Percentiles rank a stretch among this genome's conserved stretches.
Conservation (phyloP, 257 asterid genomes). For the Solanum dulcamara region DNA sequence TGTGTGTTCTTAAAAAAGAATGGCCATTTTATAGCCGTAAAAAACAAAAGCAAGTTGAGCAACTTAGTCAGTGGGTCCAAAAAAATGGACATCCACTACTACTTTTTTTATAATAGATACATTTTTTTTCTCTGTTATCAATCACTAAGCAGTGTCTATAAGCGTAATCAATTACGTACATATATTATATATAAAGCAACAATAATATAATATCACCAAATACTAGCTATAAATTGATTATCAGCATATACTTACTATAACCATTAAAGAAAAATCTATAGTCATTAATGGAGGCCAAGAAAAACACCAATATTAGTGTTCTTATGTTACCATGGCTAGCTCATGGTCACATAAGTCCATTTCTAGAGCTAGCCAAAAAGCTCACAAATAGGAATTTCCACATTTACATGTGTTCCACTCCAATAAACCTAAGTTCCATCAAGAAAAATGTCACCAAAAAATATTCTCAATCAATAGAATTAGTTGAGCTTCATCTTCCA, state of each 20-base stretch:
- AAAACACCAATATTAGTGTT: background rate
- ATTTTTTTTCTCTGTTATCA: too few relatives aligned
- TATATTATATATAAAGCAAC: too few relatives aligned
- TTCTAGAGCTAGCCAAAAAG: constrained; percentile 26
- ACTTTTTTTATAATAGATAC: too few relatives aligned
- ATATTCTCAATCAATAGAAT: constrained; percentile 1
- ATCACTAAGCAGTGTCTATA: too few relatives aligned
- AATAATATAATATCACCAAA: background rate
- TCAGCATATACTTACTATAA: background rate
- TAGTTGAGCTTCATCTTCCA: constrained; percentile 30
- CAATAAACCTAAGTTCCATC: constrained; percentile 26
- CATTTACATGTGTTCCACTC: constrained; percentile 34
- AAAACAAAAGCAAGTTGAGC: too few relatives aligned
- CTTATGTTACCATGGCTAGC: constrained; percentile 3
- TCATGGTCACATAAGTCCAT: constrained; percentile 3
- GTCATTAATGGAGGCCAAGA: background rate
- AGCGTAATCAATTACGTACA: too few relatives aligned
- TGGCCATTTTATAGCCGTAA: too few relatives aligned
- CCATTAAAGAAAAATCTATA: background rate
- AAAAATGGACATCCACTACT: too few relatives aligned
- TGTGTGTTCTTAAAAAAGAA: too few relatives aligned
- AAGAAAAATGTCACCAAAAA: constrained; percentile 10
- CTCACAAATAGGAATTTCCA: constrained; percentile 14
- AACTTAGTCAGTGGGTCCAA: too few relatives aligned
- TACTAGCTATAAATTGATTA: background rate